Conservation (phyloP, 2,329 filamentous ascomycete species). For the Xylaria sp. region DNA sequence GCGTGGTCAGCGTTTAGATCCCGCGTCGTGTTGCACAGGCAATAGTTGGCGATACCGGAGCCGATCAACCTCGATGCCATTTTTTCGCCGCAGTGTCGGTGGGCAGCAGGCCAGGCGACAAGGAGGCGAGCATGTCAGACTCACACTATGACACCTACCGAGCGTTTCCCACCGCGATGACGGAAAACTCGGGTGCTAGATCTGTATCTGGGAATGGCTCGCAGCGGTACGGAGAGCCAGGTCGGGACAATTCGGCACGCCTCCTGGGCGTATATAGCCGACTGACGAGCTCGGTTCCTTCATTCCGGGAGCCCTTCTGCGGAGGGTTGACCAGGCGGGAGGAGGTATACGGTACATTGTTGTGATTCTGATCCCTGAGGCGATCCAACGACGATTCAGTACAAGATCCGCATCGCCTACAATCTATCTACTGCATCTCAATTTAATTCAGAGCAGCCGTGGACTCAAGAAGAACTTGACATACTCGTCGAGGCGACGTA, state of each 20-base stretch:
- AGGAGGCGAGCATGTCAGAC: constrained; percentile 8
- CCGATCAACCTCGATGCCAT: constrained; percentile 5
- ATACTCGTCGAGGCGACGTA: background rate
- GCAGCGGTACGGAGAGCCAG: background rate
- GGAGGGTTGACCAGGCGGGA: constrained; percentile 4
- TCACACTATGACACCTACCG: constrained; percentile 8
- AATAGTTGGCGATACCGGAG: constrained; percentile 29
- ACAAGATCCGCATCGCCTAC: background rate
- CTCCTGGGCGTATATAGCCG: constrained; percentile 4
- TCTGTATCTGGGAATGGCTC: background rate
- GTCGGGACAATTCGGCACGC: constrained; percentile 19
- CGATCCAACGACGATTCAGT: constrained; percentile 11
- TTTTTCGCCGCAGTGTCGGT: constrained; percentile 22
- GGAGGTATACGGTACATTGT: background rate
- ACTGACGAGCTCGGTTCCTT: constrained; percentile 19
- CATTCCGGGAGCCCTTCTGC: constrained; percentile 7
- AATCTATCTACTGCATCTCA: background rate
- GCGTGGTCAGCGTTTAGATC: constrained; percentile 11
- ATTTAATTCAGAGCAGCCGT: background rate
- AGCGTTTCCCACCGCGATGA: background rate
- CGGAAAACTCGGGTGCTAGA: background rate
- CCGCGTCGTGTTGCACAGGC: constrained; percentile 26
- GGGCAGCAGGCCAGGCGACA: background rate
- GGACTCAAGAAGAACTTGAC: background rate
- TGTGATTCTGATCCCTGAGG: constrained; percentile 18